Percentiles rank a stretch among this genome's conserved stretches.
Evolutionary conservation across 805 yeast species (phyloP).

Genomic region (Candida stauntonica): DNA sequence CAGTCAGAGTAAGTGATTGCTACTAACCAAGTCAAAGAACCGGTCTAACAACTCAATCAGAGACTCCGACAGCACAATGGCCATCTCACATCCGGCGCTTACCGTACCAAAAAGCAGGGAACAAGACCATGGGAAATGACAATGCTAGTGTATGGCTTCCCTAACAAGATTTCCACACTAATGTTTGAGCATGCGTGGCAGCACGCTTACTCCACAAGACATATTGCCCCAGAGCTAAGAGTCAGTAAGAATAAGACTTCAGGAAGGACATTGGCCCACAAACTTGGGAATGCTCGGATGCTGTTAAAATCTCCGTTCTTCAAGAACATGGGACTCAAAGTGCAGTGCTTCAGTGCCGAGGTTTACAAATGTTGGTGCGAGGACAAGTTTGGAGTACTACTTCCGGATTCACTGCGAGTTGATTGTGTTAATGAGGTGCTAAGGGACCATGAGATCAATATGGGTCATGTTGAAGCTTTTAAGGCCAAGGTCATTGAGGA

Average conservation of each 20-base stretch:
- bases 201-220: conserved; percentile 63
- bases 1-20: conserved; percentile 38
- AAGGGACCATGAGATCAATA: conserved; percentile 19
- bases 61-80: conserved; percentile 82
- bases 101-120: conserved; percentile 50
- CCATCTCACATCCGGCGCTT: conserved; percentile 65
- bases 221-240: conserved; percentile 39
- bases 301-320: conserved; percentile 43
- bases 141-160: conserved; percentile 64
- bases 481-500: conserved; percentile 16
- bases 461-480: conserved; percentile 26
- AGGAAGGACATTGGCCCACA: conserved; percentile 41
- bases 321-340: conserved; percentile 38
- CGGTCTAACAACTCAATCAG: conserved; percentile 25
- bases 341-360: conserved; percentile 40
- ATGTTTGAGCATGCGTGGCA: conserved; percentile 88
- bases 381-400: conserved; percentile 17
- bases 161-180: conserved; percentile 61
- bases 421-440: conserved; percentile 7
- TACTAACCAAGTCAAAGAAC: too few species aligned
- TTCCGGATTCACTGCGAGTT: conserved; percentile 8
- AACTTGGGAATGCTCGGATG: conserved; percentile 43
- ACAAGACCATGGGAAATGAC: conserved; percentile 74
- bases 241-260: conserved; percentile 34
- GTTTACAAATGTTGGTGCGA: conserved; percentile 20